A percentile compares a stretch with the other conserved stretches of the same genome.
phyloP scores from a whole-genome alignment of 2,329 filamentous ascomycete genomes.

The Diaporthe citriasiana region DNA sequence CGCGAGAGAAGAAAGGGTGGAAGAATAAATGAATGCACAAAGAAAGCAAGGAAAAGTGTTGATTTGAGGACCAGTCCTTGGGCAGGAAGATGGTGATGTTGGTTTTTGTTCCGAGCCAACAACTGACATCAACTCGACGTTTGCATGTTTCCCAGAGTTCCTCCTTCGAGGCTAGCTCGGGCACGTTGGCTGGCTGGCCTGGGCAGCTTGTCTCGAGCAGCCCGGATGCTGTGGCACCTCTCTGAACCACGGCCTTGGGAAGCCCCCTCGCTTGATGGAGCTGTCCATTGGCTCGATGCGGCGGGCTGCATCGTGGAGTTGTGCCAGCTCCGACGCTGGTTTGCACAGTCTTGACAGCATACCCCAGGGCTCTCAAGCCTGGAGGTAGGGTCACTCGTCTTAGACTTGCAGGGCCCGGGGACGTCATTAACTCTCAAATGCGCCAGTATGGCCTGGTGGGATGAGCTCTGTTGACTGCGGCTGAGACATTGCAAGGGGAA shows the following conservation, averaged over 20 bases:
- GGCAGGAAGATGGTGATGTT: neutral
- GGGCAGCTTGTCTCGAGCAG: conserved; percentile 9
- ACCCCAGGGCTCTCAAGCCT: neutral
- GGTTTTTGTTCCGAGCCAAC: neutral
- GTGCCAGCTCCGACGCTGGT: conserved; percentile 6
- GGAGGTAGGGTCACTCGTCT: conserved; percentile 6
- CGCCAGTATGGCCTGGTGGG: conserved; percentile 6
- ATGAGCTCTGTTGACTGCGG: conserved; percentile 25
- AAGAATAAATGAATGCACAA: neutral
- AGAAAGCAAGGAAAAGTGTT: neutral
- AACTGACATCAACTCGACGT: neutral
- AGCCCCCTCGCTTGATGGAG: conserved; percentile 38
- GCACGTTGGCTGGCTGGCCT: neutral
- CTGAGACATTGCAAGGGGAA: conserved; percentile 27
- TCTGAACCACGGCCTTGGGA: conserved; percentile 37
- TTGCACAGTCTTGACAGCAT: too few species aligned
- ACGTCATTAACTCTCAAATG: conserved; percentile 29
- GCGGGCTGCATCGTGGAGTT: conserved; percentile 17
- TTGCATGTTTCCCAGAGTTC: neutral
- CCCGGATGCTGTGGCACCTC: conserved; percentile 30
- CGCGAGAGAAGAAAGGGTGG: neutral
- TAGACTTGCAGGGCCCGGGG: conserved; percentile 28
- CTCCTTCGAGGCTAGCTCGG: neutral
- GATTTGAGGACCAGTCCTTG: neutral
- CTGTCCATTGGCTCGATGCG: conserved; percentile 37